Evolutionary conservation across 2,329 filamentous ascomycete species (phyloP).

Genomic region (Xylariaceae sp.): DNA sequence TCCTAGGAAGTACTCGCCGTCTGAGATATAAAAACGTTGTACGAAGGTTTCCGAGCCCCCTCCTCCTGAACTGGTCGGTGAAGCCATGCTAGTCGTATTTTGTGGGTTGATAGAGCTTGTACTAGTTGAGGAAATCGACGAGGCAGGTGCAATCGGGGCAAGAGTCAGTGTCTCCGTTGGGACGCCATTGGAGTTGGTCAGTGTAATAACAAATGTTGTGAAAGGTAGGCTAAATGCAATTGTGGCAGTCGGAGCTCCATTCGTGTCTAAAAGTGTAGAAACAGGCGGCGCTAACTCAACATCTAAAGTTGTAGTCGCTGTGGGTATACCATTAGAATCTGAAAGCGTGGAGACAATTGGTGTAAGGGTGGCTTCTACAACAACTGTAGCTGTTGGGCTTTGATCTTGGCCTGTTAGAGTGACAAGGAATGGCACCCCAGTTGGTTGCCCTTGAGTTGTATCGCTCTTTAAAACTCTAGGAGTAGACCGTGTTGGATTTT

Average conservation of each 20-base stretch:
- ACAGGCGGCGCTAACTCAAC: background rate
- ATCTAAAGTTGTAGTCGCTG: conserved; percentile 6
- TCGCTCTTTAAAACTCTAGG: no score
- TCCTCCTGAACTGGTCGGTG: conserved; percentile 4
- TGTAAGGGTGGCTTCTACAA: background rate
- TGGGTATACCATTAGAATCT: conserved; percentile 13
- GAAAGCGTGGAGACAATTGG: conserved; percentile 12
- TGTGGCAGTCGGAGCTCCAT: conserved; percentile 13
- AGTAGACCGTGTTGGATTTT: no score
- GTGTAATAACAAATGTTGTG: conserved; percentile 2
- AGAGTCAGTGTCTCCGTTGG: conserved; percentile 13
- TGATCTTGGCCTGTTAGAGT: no score
- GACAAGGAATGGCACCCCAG: no score
- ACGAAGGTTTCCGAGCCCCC: background rate
- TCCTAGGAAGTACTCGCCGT: conserved; percentile 21
- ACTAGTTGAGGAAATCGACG: conserved; percentile 8
- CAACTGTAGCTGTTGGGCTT: no score
- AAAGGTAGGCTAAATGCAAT: conserved; percentile 3
- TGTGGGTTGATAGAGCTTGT: conserved; percentile 4
- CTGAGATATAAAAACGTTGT: conserved; percentile 12
- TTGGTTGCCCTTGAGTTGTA: no score
- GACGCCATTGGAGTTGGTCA: conserved; percentile 7
- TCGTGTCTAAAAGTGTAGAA: conserved; percentile 13
- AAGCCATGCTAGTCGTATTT: conserved; percentile 6
- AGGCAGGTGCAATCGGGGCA: no score